Evolutionary conservation across 2,329 filamentous ascomycete species (phyloP), one percentile per base, ranked within the genome.

Genomic region (Macrophomina phaseolina): DNA sequence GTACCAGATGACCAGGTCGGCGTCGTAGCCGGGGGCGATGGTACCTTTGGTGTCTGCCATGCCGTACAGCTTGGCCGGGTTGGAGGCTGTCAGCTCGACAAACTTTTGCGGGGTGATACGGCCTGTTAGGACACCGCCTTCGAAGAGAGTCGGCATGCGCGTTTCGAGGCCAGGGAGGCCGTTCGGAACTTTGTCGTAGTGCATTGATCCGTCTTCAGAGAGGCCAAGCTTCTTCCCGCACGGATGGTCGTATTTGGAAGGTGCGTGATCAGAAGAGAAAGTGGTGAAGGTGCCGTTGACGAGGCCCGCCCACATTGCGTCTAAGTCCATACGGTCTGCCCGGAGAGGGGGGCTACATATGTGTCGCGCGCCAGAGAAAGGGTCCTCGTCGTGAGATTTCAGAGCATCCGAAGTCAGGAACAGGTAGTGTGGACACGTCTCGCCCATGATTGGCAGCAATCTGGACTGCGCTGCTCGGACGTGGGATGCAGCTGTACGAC

Each of bases 1-100:
- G 73, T 87, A 85, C 85, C 86, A 89, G 23, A 88, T 81, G 11
- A 84, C 83, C 42, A 88, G 73, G 73, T 89, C 86, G 0, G 86
- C 86, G 73, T 88, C 86, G 40, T 71, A 74, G 0, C 84, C 85
- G 3, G 84, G 83, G 2, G 85, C 72, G 70, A 84, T 68, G 48
- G 80, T 77, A 14, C 86, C 83, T 76, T 89, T 84, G 32, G 73
- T 71, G 36, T 84, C 78, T 68, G 85, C 82, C 11, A 88, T 71
- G 0, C 86, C 86, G 70, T 88, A 88, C 40, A 88, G 77, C 75
- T 86, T 64, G 0, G 81, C 81, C 1, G 81, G 76, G 61, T 82
- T 83, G 0, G 78, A 77, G 3, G 76, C 74, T 1, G 80, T 82
- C n/a, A 83, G 64, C 68, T 81, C 77, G 18, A 83, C 81, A 69